These are phyloP conservation scores for Phytopythium vexans DNA, from an alignment of 352 stramenopile species.

Conservation along the genomic window DNA sequence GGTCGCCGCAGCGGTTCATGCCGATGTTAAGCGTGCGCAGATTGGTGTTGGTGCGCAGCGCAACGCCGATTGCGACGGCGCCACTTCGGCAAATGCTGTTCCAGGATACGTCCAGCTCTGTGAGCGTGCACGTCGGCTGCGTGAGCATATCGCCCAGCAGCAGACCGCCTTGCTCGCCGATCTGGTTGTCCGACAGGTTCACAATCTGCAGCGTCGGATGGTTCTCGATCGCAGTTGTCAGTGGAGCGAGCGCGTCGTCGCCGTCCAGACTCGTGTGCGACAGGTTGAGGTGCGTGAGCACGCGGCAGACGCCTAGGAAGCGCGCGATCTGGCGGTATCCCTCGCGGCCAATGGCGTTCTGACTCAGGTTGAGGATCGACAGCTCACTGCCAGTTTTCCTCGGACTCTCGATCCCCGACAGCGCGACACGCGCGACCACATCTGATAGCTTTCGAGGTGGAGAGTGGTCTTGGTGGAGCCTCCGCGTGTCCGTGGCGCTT, in stretches of 20 bases:
- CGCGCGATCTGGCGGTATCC: conserved; percentile 53
- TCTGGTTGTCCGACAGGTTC: conserved; percentile 67
- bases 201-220: conserved; percentile 47
- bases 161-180: conserved; percentile 41
- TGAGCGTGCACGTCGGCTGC: conserved; percentile 41
- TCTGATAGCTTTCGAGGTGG: conserved; percentile 15
- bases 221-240: conserved; percentile 50
- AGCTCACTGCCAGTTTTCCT: conserved; percentile 31
- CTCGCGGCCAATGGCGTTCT: conserved; percentile 56
- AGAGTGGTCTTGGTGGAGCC: not conserved
- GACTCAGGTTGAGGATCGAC: conserved; percentile 61
- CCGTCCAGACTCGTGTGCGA: conserved; percentile 45
- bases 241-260: conserved; percentile 34
- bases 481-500: not conserved
- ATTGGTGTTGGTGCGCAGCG: conserved; percentile 48
- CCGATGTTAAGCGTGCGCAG: conserved; percentile 44
- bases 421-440: not conserved
- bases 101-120: conserved; percentile 61
- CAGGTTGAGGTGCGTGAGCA: conserved; percentile 55
- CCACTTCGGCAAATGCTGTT: conserved; percentile 60
- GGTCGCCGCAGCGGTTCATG: conserved; percentile 72
- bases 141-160: conserved; percentile 66
- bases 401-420: conserved; percentile 4
- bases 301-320: conserved; percentile 42
- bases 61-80: conserved; percentile 47